Evolutionary conservation across 805 yeast genomes (phyloP).

Genomic region (Wickerhamiella siamensis): DNA sequence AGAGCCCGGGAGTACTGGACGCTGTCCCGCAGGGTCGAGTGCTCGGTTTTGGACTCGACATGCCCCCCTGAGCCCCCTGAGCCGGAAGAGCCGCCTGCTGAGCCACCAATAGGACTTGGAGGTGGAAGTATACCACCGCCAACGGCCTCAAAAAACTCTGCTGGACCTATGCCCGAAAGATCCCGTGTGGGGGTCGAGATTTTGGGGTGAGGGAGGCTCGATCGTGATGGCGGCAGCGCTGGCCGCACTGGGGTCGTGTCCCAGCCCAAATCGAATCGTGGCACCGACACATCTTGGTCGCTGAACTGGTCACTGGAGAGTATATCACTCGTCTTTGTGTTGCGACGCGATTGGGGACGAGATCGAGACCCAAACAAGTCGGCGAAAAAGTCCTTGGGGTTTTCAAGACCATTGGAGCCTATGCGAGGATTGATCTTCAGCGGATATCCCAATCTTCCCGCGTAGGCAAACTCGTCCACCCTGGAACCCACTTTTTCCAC

Average conservation of each 20-base stretch:
- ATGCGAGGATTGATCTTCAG: not conserved
- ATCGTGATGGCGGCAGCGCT: not conserved
- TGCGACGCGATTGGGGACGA: not conserved
- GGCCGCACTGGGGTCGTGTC: not conserved
- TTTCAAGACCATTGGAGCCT: not conserved
- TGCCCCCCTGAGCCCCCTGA: too few species aligned
- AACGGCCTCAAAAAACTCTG: not conserved
- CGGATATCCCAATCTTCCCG: not conserved
- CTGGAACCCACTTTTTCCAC: too few species aligned
- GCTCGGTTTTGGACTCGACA: not conserved
- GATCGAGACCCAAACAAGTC: not conserved
- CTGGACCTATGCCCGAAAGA: not conserved
- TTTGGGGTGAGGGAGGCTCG: not conserved
- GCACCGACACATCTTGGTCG: not conserved
- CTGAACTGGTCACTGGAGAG: not conserved
- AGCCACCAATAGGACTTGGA: not conserved
- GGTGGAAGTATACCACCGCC: not conserved
- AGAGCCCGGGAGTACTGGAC: not conserved
- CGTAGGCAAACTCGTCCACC: not conserved
- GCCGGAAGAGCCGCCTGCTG: too few species aligned
- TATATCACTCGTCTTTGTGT: not conserved
- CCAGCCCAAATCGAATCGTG: not conserved
- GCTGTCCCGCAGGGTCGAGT: not conserved
- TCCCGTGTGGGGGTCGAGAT: not conserved
- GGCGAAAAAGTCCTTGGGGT: not conserved